phyloP scores from a whole-genome alignment of 2,329 filamentous ascomycete genomes.

The Fusarium tricinctum region DNA sequence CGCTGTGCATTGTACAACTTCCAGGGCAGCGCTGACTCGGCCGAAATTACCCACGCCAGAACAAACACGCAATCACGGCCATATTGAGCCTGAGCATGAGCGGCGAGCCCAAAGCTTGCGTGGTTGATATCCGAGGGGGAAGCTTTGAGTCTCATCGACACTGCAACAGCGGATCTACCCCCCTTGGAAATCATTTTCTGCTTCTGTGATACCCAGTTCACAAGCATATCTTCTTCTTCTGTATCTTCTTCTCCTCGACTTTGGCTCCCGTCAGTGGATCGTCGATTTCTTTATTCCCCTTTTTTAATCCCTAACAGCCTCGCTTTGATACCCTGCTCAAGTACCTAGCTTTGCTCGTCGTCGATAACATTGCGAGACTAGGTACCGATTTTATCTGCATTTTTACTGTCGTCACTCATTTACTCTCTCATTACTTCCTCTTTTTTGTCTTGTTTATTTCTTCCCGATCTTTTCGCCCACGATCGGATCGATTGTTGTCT shows the following conservation, averaged over 20 bases:
- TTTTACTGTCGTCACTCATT: conserved; percentile 23
- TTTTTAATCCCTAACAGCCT: conserved; percentile 32
- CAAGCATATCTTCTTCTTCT: conserved; percentile 11
- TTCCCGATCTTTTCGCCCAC: background rate
- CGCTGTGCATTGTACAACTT: conserved; percentile 40
- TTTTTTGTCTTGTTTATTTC: conserved; percentile 17
- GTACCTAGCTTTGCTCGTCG: conserved; percentile 33
- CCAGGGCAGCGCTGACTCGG: conserved; percentile 34
- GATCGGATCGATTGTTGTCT: conserved; percentile 23
- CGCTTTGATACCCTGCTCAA: conserved; percentile 34
- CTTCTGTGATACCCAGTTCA: conserved; percentile 12
- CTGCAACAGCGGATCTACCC: conserved; percentile 32
- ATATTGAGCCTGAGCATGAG: conserved; percentile 12
- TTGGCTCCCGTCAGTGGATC: conserved; percentile 1
- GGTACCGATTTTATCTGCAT: conserved; percentile 23
- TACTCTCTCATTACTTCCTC: conserved; percentile 4
- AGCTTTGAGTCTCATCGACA: conserved; percentile 35
- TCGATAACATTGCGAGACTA: conserved; percentile 40
- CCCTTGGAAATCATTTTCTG: conserved; percentile 17
- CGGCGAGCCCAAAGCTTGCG: conserved; percentile 30
- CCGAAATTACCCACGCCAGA: conserved; percentile 40
- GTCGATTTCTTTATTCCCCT: conserved; percentile 22
- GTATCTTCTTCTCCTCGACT: conserved; percentile 6
- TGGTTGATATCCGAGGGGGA: conserved; percentile 23
- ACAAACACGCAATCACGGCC: conserved; percentile 35